Evolutionary conservation across 192 early-diverging fungal genomes (phyloP), one percentile per base, ranked within the genome.

Genomic region (Umbelopsis isabellina): DNA sequence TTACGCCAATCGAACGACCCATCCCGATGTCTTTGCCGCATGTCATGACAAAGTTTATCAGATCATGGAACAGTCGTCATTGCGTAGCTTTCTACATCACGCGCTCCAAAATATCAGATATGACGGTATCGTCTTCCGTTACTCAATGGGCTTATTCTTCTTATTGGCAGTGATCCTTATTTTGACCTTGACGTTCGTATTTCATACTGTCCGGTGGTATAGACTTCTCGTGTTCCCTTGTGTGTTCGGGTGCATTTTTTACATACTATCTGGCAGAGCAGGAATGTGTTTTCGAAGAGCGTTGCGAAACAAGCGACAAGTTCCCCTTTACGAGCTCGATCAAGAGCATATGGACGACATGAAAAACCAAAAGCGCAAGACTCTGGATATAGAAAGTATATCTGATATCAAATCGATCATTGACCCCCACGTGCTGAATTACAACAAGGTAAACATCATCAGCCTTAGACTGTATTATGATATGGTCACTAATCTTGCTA

Each of bases 51-150:
- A 58, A 44, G 69, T 71, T 2, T 67, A 66, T 33, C 49, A 72
- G 35, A 69, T 69, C 30, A 72, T 77, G 71, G 50, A 72, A 18
- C 52, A 50, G 2, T 64, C 69, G 7, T 72, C 70, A 11, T 47
- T 77, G 8, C 49, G 67, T 16, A 64, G 33, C 20, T 77, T 77
- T 23, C 15, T 77, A 23, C 65, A 71, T 22, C 27, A 64, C 21
- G 75, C 75, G 13, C 48, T 72, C 5, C 66, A 72, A 65, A 77
- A 77, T 15, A 77, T 77, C 23, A 47, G 70, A 44, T 72, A 72
- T 35, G 58, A 71, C 20, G 71, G 58, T 22, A 65, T 69, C 33
- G 55, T 72, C 20, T 35, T 77, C 25, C 75, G 70, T 5, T 77
- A 72, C n/a, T 47, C 48, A 9, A 52, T 66, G 20, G 66, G 51